These are phyloP conservation scores for Hypoxylon trugodes DNA, from an alignment of 495 filamentous ascomycete species.

Conservation along the genomic window DNA sequence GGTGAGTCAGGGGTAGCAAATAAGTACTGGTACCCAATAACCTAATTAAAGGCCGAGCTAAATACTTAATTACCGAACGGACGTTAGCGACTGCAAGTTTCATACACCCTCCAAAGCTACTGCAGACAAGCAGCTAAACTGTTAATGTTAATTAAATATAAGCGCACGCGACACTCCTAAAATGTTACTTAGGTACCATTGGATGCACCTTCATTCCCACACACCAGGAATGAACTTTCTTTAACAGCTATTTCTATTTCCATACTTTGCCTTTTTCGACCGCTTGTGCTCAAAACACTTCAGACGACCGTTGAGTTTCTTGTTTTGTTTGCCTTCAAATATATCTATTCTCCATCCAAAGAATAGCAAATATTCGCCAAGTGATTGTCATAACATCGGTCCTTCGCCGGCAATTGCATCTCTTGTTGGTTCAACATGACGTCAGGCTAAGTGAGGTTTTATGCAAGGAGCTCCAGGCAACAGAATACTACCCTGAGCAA, in stretches of 20 bases:
- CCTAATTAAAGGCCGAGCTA: background rate
- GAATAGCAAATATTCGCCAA: background rate
- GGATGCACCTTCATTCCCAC: background rate
- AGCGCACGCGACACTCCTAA: conserved; percentile 9
- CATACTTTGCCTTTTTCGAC: background rate
- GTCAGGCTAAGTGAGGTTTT: background rate
- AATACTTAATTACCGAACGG: conserved; percentile 7
- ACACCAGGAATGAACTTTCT: too few relatives aligned
- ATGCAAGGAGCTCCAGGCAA: conserved; percentile 1
- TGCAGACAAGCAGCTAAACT: conserved; percentile 9
- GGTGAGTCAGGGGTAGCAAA: background rate
- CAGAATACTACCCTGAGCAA: background rate
- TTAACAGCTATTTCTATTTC: background rate
- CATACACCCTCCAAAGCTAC: background rate
- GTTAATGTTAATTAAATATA: conserved; percentile 4
- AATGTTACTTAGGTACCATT: too few relatives aligned
- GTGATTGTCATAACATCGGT: background rate
- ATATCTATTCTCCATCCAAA: background rate
- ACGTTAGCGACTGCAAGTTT: background rate
- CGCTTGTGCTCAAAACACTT: too few relatives aligned
- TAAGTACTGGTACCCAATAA: conserved; percentile 1
- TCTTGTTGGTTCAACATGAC: background rate
- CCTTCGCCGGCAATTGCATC: background rate
- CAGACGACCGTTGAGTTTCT: background rate
- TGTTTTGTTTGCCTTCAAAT: background rate